Evolutionary conservation across 345 rosid species (phyloP), one percentile per base, ranked within the genome.

Genomic region (Excoecaria cochinchinensis): DNA sequence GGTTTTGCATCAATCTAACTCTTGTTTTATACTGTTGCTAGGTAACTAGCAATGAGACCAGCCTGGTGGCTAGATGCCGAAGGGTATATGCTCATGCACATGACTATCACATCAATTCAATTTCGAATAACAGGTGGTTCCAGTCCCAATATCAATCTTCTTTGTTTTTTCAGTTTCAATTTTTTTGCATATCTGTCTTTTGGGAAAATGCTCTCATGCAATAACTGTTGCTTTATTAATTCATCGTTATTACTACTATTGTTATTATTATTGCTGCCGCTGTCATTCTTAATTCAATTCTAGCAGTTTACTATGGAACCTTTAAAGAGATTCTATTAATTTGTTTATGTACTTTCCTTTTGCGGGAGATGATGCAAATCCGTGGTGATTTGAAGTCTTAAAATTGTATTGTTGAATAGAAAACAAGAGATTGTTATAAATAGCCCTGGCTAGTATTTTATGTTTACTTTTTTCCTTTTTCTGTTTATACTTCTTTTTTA

Each of bases 21-120:
- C 52, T 13, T 53, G 22, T 21, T 31, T 56, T 48, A 22, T 62
- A 21, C 44, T n/a, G n/a, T n/a, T n/a, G 14, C 80, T 85, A 95
- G 99, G 95, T 93, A 72, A 88, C 92, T 65, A 87, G 92, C 83
- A 86, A 78, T 42, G 99, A 95, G 86, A 89, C 92, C 24, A 93
- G 86, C 84, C 84, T 87, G 78, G 73, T 95, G 77, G 99, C 99
- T 40, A 85, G 97, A 87, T 93, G 98, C 80, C 93, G 99, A 60
- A 89, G 98, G 84, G 90, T 93, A 40, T 95, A 93, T 87, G 92
- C 97, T 68, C 98, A 95, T 82, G 99, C 99, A 74, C 99, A 95
- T 86, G 98, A 95, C 82, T 95, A 95, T 88, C 99, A 95, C 82
- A 91, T 95, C 82, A 93, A 93, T 88, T 95, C 98, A 48, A 95